Conservation (phyloP, 2,329 filamentous ascomycete genomes). For the Fusarium burgessii region DNA sequence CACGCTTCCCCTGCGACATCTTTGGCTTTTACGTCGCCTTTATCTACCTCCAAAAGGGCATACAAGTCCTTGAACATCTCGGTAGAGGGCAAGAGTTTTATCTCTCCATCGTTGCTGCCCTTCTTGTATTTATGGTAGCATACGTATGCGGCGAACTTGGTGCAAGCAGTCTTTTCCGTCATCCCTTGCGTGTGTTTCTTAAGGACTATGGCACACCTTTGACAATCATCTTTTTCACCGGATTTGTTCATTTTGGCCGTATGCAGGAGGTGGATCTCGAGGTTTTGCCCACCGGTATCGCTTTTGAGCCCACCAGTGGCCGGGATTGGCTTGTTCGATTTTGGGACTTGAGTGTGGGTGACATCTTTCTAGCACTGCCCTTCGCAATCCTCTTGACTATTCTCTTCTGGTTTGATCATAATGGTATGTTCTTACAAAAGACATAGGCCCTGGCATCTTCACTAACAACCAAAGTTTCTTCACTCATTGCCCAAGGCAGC, state of each 20-base stretch:
- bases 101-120: conserved; percentile 79
- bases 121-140: conserved; percentile 82
- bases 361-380: conserved; percentile 87
- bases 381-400: conserved; percentile 87
- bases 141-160: conserved; percentile 81
- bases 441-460: neutral
- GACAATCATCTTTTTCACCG: conserved; percentile 88
- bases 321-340: conserved; percentile 84
- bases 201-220: conserved; percentile 91
- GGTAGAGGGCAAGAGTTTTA: conserved; percentile 78
- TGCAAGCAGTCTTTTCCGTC: conserved; percentile 76
- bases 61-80: conserved; percentile 84
- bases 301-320: conserved; percentile 82
- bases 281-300: conserved; percentile 78
- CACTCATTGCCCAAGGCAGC: conserved; percentile 84
- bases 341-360: conserved; percentile 78
- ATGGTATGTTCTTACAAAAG: conserved; percentile 66
- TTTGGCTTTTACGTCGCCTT: conserved; percentile 95
- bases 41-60: conserved; percentile 91
- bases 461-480: conserved; percentile 66
- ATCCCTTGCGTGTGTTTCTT: conserved; percentile 82
- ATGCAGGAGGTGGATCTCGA: conserved; percentile 79
- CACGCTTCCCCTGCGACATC: conserved; percentile 91
- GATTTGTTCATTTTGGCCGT: conserved; percentile 87
- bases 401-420: conserved; percentile 91